Percentiles rank a stretch among this genome's conserved stretches.
phyloP scores from a whole-genome alignment of 805 yeast genomes.

The Lachancea waltii region DNA sequence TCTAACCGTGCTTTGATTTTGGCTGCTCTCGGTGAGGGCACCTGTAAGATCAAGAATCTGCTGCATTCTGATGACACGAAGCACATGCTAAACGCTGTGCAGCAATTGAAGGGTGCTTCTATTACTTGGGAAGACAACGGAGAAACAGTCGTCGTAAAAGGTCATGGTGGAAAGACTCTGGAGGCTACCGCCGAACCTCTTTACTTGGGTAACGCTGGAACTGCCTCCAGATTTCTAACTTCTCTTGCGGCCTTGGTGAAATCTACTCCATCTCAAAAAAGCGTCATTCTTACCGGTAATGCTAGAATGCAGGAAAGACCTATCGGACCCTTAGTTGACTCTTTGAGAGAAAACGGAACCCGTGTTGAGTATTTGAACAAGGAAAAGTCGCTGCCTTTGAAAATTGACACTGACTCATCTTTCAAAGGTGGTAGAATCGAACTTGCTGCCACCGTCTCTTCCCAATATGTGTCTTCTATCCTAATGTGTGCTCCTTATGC shows the following conservation, averaged over 20 bases:
- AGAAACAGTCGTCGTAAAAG: constrained; percentile 75
- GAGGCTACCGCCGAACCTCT: constrained; percentile 58
- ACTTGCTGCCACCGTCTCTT: constrained; percentile 91
- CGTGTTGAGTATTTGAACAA: constrained; percentile 61
- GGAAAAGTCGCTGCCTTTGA: constrained; percentile 81
- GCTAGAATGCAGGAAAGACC: constrained; percentile 97
- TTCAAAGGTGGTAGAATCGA: constrained; percentile 89
- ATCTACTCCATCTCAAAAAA: constrained; percentile 35
- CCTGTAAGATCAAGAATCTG: constrained; percentile 74
- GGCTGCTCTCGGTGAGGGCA: constrained; percentile 87
- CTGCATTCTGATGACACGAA: constrained; percentile 95
- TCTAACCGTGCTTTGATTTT: constrained; percentile 90
- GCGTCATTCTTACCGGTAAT: constrained; percentile 80
- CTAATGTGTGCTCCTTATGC: constrained; percentile 99
- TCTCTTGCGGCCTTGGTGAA: constrained; percentile 84
- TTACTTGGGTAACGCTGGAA: constrained; percentile 95
- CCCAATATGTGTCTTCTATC: constrained; percentile 93
- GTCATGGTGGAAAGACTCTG: constrained; percentile 73
- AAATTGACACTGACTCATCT: constrained; percentile 59
- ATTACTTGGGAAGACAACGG: constrained; percentile 84
- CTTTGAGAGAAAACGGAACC: constrained; percentile 76
- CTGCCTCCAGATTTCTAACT: constrained; percentile 92
- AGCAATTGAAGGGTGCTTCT: constrained; percentile 71
- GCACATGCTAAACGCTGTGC: constrained; percentile 85
- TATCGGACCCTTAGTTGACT: constrained; percentile 91